Percentiles rank a stretch among this genome's conserved stretches.
Conservation (phyloP, 2,329 filamentous ascomycete genomes). For the Metarhizium sp. region DNA sequence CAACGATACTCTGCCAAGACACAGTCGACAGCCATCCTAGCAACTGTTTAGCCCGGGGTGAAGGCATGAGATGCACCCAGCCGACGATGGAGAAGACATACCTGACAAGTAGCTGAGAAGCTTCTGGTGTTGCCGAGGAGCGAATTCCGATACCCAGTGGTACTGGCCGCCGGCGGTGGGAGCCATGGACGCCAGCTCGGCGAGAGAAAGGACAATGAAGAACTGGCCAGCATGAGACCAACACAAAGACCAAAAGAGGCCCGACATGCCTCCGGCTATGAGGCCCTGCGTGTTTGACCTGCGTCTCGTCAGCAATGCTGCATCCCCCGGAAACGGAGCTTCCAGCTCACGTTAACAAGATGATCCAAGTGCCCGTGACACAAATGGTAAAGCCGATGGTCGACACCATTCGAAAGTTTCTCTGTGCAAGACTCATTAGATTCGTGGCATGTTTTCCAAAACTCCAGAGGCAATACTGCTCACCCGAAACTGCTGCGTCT, state of each 20-base stretch:
- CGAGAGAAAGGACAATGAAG: slow-evolving; percentile 32
- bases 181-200: slow-evolving; percentile 43
- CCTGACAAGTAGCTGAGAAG: slow-evolving; percentile 37
- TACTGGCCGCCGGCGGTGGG: slow-evolving; percentile 50
- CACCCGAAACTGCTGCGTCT: slow-evolving; percentile 10
- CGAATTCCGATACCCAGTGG: slow-evolving; percentile 48
- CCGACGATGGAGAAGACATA: background rate
- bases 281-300: slow-evolving; percentile 19
- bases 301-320: slow-evolving; percentile 34
- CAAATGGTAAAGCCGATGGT: slow-evolving; percentile 39
- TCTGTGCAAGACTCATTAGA: slow-evolving; percentile 10
- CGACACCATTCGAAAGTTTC: slow-evolving; percentile 35
- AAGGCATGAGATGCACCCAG: background rate
- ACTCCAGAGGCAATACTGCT: background rate
- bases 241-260: slow-evolving; percentile 11
- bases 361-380: slow-evolving; percentile 35
- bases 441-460: too few relatives aligned
- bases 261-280: slow-evolving; percentile 9
- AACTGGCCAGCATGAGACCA: slow-evolving; percentile 15
- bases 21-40: slow-evolving; percentile 31
- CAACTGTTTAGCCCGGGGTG: too few relatives aligned
- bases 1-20: slow-evolving; percentile 34
- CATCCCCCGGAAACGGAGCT: slow-evolving; percentile 20
- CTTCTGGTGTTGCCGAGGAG: slow-evolving; percentile 37
- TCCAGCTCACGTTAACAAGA: slow-evolving; percentile 23